Conservation (phyloP, 495 filamentous ascomycete species). For the Pseudevernia furfuracea region DNA sequence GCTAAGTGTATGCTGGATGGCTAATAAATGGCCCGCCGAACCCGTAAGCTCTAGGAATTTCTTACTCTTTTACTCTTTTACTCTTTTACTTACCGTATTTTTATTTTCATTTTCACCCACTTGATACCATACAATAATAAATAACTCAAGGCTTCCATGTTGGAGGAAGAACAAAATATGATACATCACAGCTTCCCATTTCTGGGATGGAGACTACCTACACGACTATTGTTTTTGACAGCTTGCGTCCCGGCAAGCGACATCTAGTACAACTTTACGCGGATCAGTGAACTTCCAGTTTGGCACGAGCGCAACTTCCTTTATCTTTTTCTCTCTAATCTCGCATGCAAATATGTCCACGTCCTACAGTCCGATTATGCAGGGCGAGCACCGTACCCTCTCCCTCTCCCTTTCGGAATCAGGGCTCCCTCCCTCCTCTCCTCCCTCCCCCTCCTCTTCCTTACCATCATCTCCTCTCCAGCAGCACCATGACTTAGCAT, state of each 20-base stretch:
- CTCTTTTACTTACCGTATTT: too few relatives aligned
- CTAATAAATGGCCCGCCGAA: too few relatives aligned
- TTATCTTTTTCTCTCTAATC: constrained; percentile 4
- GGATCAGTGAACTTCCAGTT: neutral
- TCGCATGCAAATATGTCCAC: constrained; percentile 36
- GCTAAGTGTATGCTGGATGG: too few relatives aligned
- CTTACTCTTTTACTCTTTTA: too few relatives aligned
- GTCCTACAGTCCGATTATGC: constrained; percentile 44
- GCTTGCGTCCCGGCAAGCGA: neutral
- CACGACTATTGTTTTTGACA: too few relatives aligned
- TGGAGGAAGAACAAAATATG: too few relatives aligned
- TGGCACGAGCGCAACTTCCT: constrained; percentile 4
- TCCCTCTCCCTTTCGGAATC: constrained; percentile 21
- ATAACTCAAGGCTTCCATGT: too few relatives aligned
- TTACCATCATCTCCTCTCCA: neutral
- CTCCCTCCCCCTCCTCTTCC: neutral
- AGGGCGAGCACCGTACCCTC: constrained; percentile 35
- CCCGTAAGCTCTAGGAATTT: too few relatives aligned
- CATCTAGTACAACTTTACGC: constrained; percentile 1
- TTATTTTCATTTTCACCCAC: too few relatives aligned
- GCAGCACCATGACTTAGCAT: neutral
- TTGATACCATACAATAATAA: too few relatives aligned
- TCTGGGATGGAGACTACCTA: too few relatives aligned
- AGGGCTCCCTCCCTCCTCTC: neutral
- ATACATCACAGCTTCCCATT: too few relatives aligned